phyloP scores from a whole-genome alignment of 192 early-diverging fungal species.

The Helicostylum pulchrum region DNA sequence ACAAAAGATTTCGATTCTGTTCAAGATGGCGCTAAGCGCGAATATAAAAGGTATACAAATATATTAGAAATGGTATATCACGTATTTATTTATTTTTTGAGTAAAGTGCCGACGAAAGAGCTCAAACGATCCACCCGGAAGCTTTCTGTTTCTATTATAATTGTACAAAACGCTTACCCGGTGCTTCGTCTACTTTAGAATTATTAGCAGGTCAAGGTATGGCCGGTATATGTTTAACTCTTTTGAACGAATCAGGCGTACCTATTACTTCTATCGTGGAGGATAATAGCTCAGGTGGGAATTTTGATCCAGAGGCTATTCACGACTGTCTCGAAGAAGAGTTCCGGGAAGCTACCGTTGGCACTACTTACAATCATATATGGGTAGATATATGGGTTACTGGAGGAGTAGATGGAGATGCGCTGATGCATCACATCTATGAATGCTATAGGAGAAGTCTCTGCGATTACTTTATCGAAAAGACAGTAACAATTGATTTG shows the following conservation, averaged over 20 bases:
- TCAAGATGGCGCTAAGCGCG: neutral
- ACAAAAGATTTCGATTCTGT: neutral
- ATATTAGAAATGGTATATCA: too few species aligned
- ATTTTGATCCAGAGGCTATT: slow-evolving; percentile 18
- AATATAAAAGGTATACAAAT: too few species aligned
- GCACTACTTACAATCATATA: slow-evolving; percentile 28
- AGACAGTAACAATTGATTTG: slow-evolving; percentile 14
- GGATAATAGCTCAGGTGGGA: neutral
- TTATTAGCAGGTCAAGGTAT: slow-evolving; percentile 46
- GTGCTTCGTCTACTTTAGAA: slow-evolving; percentile 37
- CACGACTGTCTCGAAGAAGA: slow-evolving; percentile 23
- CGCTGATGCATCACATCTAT: slow-evolving; percentile 42
- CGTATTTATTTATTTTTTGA: neutral
- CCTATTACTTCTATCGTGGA: slow-evolving; percentile 38
- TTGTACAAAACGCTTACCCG: slow-evolving; percentile 26
- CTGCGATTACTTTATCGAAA: slow-evolving; percentile 52
- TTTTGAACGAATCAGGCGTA: slow-evolving; percentile 36
- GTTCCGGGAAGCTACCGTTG: slow-evolving; percentile 16
- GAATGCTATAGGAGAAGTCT: slow-evolving; percentile 52
- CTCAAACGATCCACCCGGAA: neutral
- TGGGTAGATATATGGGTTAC: slow-evolving; percentile 50
- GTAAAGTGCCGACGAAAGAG: neutral
- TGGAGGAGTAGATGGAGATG: slow-evolving; percentile 37
- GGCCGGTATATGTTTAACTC: slow-evolving; percentile 49
- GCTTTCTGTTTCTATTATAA: slow-evolving; percentile 55